Evolutionary conservation across 2,329 filamentous ascomycete species (phyloP).

Genomic region (Keithomyces neogunnii): DNA sequence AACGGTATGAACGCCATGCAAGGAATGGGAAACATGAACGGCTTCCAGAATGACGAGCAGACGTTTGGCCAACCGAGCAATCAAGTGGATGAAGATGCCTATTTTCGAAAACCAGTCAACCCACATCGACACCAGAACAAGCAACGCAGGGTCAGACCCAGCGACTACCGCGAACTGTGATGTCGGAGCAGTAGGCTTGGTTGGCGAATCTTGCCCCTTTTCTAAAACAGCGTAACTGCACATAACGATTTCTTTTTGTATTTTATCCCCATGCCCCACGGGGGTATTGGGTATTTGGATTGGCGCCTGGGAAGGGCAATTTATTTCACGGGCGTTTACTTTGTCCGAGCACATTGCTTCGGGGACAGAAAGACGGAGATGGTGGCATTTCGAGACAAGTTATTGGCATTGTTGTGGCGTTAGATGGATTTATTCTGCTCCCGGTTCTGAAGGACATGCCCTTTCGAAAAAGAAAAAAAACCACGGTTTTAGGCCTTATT

Average conservation of each 20-base stretch:
- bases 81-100: constrained; percentile 76
- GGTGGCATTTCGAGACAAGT: neutral
- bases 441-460: neutral
- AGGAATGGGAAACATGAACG: constrained; percentile 18
- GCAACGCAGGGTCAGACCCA: constrained; percentile 70
- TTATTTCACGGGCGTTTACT: neutral
- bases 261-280: neutral
- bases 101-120: constrained; percentile 93
- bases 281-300: neutral
- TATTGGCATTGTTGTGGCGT: constrained; percentile 2
- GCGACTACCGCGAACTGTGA: constrained; percentile 81
- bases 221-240: neutral
- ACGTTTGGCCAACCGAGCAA: constrained; percentile 36
- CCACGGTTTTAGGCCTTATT: neutral
- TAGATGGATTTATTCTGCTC: neutral
- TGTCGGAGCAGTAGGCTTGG: neutral
- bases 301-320: neutral
- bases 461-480: neutral
- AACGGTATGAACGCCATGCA: constrained; percentile 19
- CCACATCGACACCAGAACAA: constrained; percentile 82
- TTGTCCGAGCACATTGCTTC: neutral
- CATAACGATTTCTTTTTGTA: neutral
- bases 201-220: neutral
- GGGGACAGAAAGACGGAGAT: neutral
- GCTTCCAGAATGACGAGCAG: constrained; percentile 21